These are phyloP conservation scores for Lactifluus rugatus DNA, from an alignment of 768 basidiomycete species.

Conservation along the genomic window DNA sequence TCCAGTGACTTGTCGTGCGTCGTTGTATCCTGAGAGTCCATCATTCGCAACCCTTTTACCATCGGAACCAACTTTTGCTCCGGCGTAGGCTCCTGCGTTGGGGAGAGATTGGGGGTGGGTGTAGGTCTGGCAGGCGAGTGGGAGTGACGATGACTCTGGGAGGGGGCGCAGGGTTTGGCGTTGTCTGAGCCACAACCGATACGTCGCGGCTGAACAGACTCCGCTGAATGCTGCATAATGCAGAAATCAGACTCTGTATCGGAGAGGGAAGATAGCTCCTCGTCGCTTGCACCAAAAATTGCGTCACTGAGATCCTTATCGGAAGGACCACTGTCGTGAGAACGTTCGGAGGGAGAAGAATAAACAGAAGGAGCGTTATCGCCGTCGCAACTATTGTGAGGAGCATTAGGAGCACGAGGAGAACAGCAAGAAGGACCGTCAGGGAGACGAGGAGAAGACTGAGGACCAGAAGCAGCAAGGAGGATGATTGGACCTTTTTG, in stretches of 20 bases:
- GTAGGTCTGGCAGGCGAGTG: not conserved
- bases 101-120: not conserved
- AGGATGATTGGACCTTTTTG: not conserved
- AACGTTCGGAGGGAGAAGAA: slow-evolving; percentile 16
- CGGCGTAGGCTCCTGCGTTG: slow-evolving; percentile 13
- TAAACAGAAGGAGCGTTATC: slow-evolving; percentile 5
- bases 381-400: slow-evolving; percentile 11
- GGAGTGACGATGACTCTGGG: slow-evolving; percentile 7
- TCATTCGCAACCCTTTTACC: slow-evolving; percentile 13
- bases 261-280: slow-evolving; percentile 29
- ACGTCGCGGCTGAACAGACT: slow-evolving; percentile 6
- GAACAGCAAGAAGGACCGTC: slow-evolving; percentile 11
- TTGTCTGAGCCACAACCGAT: not conserved
- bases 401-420: slow-evolving; percentile 15
- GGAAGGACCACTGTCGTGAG: slow-evolving; percentile 9
- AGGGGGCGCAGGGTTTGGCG: not conserved
- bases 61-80: slow-evolving; percentile 19
- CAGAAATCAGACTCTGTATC: slow-evolving; percentile 22
- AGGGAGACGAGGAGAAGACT: slow-evolving; percentile 14
- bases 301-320: slow-evolving; percentile 14
- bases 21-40: slow-evolving; percentile 13
- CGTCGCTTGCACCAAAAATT: slow-evolving; percentile 21
- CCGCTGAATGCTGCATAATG: slow-evolving; percentile 3
- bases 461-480: slow-evolving; percentile 9
- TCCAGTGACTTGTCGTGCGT: not conserved